Evolutionary conservation across 2,329 filamentous ascomycete genomes (phyloP).

Genomic region (Aspergillus unguis): DNA sequence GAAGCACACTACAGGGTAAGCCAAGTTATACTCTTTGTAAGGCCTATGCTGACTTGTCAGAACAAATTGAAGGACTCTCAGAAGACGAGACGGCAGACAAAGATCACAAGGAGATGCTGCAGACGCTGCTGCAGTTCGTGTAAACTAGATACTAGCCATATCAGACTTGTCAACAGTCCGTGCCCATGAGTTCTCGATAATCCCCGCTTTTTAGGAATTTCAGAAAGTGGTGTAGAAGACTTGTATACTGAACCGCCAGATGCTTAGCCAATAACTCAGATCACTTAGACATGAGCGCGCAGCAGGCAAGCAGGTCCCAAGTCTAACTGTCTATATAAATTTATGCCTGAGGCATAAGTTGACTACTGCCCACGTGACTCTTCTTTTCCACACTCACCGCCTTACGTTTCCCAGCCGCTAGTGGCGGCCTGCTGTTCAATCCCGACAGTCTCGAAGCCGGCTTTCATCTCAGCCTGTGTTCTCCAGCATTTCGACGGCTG

Average conservation of each 20-base stretch:
- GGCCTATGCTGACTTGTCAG: slow-evolving; percentile 29
- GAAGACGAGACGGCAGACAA: slow-evolving; percentile 54
- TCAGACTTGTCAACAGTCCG: not conserved
- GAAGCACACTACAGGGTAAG: slow-evolving; percentile 62
- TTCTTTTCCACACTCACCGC: slow-evolving; percentile 1
- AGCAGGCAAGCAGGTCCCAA: no score
- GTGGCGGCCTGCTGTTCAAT: slow-evolving; percentile 27
- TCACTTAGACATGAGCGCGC: no score
- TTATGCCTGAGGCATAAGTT: slow-evolving; percentile 3
- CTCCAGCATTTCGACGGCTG: slow-evolving; percentile 24
- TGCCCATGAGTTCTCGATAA: no score
- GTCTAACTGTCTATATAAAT: no score
- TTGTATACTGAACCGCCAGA: no score
- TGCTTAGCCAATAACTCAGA: no score
- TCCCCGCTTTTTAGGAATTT: no score
- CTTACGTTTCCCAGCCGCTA: slow-evolving; percentile 25
- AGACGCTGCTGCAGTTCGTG: slow-evolving; percentile 51
- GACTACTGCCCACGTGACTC: slow-evolving; percentile 21
- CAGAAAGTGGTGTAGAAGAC: no score
- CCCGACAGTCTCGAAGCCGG: slow-evolving; percentile 15
- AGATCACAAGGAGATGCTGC: slow-evolving; percentile 62
- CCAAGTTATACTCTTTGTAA: not conserved
- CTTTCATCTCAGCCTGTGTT: slow-evolving; percentile 20
- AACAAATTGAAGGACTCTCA: slow-evolving; percentile 61
- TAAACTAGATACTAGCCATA: slow-evolving; percentile 13